Evolutionary conservation across 441 rosid genomes (phyloP), one percentile per base, ranked within the genome.

Genomic region (Adansonia gregorii): DNA sequence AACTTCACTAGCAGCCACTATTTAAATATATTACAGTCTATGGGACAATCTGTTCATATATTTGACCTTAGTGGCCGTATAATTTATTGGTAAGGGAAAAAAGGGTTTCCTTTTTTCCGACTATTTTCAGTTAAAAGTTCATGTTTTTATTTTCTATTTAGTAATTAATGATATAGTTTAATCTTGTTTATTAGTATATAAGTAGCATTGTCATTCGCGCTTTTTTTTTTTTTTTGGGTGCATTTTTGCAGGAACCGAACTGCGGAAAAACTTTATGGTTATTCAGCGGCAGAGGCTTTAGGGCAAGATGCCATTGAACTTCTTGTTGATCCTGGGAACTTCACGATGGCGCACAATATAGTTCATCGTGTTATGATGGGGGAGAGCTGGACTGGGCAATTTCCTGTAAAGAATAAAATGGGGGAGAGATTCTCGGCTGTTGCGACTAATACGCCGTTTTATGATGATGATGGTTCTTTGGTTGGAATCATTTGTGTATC

Each of bases 41-140:
- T 95, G 97, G 97, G 97, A 52, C 99, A 95, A 74, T 85, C 97
- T 66, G 93, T 95, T 84, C 97, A 95, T 81, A 92, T 93, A 68
- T 84, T 86, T 70, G 97, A 89, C 84, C 85, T 83, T 0, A 72
- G 77, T 17, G 89, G 88, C 74, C 91, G 91, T 51, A 83, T 95
- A 31, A 88, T 93, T 76, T 93, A 93, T 77, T 95, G 99, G 99
- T 95, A 76, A 90, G 89, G 80, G 20, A 35, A 31, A 63, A 12
- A 24, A 70, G 45, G 60, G 67, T 61, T 61, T 27, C 19, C 19
- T 61, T 11, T 56, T 27, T 51, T 8, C 14, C 8, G 58, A 43
- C 22, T 17, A 66, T n/a, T 10, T 52, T 15, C 2, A 39, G n/a
- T 17, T 43, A 11, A 43, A 43, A 3, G 55, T 67, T 0, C 27